Evolutionary conservation across 352 stramenopile species (phyloP).

Genomic region (Phytopythium cucurbitacearum): DNA sequence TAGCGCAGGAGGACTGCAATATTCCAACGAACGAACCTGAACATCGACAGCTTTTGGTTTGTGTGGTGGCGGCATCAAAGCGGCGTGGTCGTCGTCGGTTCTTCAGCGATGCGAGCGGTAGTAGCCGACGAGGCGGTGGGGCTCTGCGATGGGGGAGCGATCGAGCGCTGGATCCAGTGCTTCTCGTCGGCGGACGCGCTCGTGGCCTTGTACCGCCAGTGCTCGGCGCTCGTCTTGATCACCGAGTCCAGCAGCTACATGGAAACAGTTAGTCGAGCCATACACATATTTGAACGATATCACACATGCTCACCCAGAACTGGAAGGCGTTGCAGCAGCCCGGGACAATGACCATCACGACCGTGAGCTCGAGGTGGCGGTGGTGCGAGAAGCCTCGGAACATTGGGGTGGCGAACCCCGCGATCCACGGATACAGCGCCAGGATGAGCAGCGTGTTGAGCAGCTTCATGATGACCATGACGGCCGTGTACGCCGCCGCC

Average conservation of each 20-base stretch:
- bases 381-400: slow-evolving; percentile 55
- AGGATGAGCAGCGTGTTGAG: slow-evolving; percentile 36
- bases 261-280: too few species aligned
- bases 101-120: slow-evolving; percentile 3
- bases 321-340: slow-evolving; percentile 65
- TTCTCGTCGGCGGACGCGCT: slow-evolving; percentile 27
- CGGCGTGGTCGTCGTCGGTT: slow-evolving; percentile 3
- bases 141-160: background rate
- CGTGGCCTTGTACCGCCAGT: slow-evolving; percentile 36
- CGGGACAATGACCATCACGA: slow-evolving; percentile 77
- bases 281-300: too few species aligned
- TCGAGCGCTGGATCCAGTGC: slow-evolving; percentile 14
- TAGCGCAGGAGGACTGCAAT: too few species aligned
- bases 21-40: too few species aligned
- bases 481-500: slow-evolving; percentile 35
- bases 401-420: slow-evolving; percentile 31
- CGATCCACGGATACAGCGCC: slow-evolving; percentile 38
- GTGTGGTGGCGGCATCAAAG: background rate
- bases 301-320: slow-evolving; percentile 47
- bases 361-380: slow-evolving; percentile 61
- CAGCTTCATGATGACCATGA: slow-evolving; percentile 53
- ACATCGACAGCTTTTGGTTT: too few species aligned
- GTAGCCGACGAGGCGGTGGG: background rate
- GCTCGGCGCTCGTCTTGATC: slow-evolving; percentile 41
- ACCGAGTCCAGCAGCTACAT: slow-evolving; percentile 55